Base-by-base conservation (phyloP, 2,329 filamentous ascomycete species). In the Neonectria magnoliae region DNA sequence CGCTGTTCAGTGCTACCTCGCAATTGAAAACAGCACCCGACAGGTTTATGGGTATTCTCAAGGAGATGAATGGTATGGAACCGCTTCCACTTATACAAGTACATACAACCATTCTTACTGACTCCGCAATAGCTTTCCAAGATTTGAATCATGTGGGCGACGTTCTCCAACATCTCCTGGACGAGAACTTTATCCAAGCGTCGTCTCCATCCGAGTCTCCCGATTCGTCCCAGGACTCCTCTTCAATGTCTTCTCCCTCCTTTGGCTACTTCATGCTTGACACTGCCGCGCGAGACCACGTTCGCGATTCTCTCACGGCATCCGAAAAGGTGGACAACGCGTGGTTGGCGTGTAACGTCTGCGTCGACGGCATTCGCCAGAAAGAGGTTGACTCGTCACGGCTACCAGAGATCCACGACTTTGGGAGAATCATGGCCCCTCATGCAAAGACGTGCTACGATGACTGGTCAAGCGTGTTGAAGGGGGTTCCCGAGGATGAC, bases 401-500 rank as follows among this genome's bases (percentile, higher is more conserved):
- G 7, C 14, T 63, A 16, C 60, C 60, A 2, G 60, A 63, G 60
- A 63, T 63, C 16, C 60, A 63, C 14, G 60, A 63, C 48, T 63
- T 63, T 31, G 60, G 60, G 6, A 63, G 60, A 29, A 57, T 63
- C 25, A 63, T 63, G 60, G 60, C 60, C 5, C 60, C 60, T 9
- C 60, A 63, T 22, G 60, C 60, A 22, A 63, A 63, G 48, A 57
- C 60, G 1, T 63, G 60, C 18, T 63, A 63, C 29, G 60, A 63
- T 27, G 60, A 63, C 10, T 45, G 57, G 33, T 63, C 60, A 10
- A 58, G 29, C n/a, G 48, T 63, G 29, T 18, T 63, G 7, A 48
- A 63, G n/a, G 50, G 18, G 7, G 48, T 44, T 16, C 57, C 48
- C 4, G 60, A 36, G 5, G 60, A 58, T 18, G 60, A 54, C 10